phyloP scores from a whole-genome alignment of 2,329 filamentous ascomycete species.

The Thelonectria rubi region DNA sequence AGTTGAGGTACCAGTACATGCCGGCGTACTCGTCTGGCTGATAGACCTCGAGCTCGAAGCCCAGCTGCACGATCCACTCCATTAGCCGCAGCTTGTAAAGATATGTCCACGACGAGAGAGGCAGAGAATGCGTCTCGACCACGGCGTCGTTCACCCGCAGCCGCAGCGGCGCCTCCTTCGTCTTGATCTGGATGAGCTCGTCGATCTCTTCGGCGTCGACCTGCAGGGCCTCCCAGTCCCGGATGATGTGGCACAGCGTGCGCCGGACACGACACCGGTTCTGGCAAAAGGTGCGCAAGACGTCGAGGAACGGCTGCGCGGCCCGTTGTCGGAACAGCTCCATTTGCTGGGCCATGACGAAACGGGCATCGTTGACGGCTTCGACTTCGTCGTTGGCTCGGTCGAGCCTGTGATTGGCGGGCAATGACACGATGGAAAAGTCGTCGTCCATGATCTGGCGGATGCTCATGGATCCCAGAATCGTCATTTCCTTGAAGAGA shows the following conservation, averaged over 20 bases:
- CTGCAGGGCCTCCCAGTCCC: slow-evolving; percentile 86
- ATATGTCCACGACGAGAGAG: slow-evolving; percentile 88
- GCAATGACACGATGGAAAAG: slow-evolving; percentile 79
- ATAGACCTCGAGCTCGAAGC: slow-evolving; percentile 94
- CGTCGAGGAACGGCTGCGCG: slow-evolving; percentile 79
- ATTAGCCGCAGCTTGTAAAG: slow-evolving; percentile 90
- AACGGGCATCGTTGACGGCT: slow-evolving; percentile 75
- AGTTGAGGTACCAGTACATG: slow-evolving; percentile 92
- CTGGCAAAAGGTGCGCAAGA: slow-evolving; percentile 85
- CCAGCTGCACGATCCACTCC: slow-evolving; percentile 87
- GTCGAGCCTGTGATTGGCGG: slow-evolving; percentile 75
- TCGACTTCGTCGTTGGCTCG: slow-evolving; percentile 81
- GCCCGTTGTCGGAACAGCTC: slow-evolving; percentile 71
- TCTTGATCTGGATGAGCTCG: slow-evolving; percentile 68
- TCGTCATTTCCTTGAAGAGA: slow-evolving; percentile 75
- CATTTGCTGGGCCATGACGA: slow-evolving; percentile 77
- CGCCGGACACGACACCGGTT: slow-evolving; percentile 91
- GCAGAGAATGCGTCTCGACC: slow-evolving; percentile 70
- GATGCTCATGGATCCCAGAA: slow-evolving; percentile 73
- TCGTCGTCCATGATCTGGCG: slow-evolving; percentile 83
- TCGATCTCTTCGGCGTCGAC: slow-evolving; percentile 83
- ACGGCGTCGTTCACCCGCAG: slow-evolving; percentile 52
- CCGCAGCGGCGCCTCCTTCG: slow-evolving; percentile 66
- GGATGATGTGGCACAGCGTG: slow-evolving; percentile 83
- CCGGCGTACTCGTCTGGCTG: slow-evolving; percentile 82